Evolutionary conservation across 352 stramenopile genomes (phyloP).

Genomic region (Globisporangium paroecandrum): DNA sequence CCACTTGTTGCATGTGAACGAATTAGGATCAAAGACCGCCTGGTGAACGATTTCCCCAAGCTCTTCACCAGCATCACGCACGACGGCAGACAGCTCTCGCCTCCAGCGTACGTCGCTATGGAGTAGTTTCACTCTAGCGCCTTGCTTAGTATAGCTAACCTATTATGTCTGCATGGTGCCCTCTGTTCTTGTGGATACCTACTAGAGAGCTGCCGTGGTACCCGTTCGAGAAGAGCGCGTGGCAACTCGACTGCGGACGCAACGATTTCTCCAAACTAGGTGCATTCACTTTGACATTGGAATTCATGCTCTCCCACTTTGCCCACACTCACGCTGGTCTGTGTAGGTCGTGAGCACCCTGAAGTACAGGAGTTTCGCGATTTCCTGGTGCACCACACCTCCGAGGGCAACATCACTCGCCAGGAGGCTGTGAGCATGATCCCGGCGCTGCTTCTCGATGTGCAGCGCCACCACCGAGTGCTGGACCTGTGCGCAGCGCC

Average conservation of each 20-base stretch:
- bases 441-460: slow-evolving; percentile 94
- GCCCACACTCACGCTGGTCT: neutral
- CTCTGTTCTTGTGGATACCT: neutral
- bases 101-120: slow-evolving; percentile 27
- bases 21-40: slow-evolving; percentile 39
- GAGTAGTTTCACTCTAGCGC: neutral
- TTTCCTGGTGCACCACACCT: slow-evolving; percentile 91
- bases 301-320: neutral
- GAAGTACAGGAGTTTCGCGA: slow-evolving; percentile 86
- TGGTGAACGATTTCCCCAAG: slow-evolving; percentile 43
- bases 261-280: slow-evolving; percentile 54
- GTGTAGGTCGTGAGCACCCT: slow-evolving; percentile 42
- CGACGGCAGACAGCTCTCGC: slow-evolving; percentile 29
- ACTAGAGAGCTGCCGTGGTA: slow-evolving; percentile 63
- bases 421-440: slow-evolving; percentile 99
- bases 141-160: neutral
- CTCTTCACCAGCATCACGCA: slow-evolving; percentile 33
- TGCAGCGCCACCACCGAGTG: slow-evolving; percentile 79
- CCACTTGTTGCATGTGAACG: neutral
- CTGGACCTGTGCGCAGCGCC: slow-evolving; percentile 90
- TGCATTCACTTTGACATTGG: slow-evolving; percentile 10
- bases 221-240: slow-evolving; percentile 46
- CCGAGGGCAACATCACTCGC: slow-evolving; percentile 90
- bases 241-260: slow-evolving; percentile 73
- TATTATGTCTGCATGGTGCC: neutral